These are phyloP conservation scores for Ogataea dorogensis DNA, from an alignment of 805 yeast genomes.

Conservation along the genomic window DNA sequence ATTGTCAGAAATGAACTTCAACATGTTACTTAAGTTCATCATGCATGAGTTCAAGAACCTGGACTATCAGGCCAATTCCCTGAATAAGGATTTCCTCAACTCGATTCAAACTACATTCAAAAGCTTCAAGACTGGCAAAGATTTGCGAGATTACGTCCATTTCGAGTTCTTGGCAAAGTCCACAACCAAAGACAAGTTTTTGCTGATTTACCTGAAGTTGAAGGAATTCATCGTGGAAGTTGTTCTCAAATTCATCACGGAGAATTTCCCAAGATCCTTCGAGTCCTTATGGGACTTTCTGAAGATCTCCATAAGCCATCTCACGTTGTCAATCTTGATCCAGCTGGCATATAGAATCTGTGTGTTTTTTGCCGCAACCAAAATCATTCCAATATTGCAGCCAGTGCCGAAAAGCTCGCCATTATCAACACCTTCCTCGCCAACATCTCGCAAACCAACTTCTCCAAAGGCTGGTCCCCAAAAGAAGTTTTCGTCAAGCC, in stretches of 20 bases:
- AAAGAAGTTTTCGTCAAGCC: constrained; percentile 37
- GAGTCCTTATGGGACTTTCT: constrained; percentile 55
- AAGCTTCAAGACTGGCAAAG: constrained; percentile 23
- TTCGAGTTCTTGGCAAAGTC: constrained; percentile 19
- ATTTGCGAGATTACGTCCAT: constrained; percentile 17
- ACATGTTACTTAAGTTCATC: constrained; percentile 34
- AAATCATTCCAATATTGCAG: constrained; percentile 70
- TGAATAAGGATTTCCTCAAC: constrained; percentile 33
- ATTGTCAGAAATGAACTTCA: constrained; percentile 51
- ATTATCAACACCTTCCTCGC: constrained; percentile 23
- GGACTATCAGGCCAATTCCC: constrained; percentile 32
- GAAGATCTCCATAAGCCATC: constrained; percentile 51
- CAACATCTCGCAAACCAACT: constrained; percentile 18
- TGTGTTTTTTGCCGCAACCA: constrained; percentile 86
- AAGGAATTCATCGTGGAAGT: constrained; percentile 28
- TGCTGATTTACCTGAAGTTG: constrained; percentile 23
- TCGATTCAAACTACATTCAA: constrained; percentile 33
- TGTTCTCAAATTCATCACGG: constrained; percentile 43
- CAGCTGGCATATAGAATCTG: constrained; percentile 82
- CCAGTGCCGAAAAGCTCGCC: constrained; percentile 27
- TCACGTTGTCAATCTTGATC: constrained; percentile 77
- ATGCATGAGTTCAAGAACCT: constrained; percentile 36
- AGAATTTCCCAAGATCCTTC: constrained; percentile 52
- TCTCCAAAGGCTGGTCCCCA: constrained; percentile 3
- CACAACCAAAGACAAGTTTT: constrained; percentile 20